Evolutionary conservation across 805 yeast species (phyloP), one percentile per base, ranked within the genome.

Genomic region (Saccharomyces kudriavzevii): DNA sequence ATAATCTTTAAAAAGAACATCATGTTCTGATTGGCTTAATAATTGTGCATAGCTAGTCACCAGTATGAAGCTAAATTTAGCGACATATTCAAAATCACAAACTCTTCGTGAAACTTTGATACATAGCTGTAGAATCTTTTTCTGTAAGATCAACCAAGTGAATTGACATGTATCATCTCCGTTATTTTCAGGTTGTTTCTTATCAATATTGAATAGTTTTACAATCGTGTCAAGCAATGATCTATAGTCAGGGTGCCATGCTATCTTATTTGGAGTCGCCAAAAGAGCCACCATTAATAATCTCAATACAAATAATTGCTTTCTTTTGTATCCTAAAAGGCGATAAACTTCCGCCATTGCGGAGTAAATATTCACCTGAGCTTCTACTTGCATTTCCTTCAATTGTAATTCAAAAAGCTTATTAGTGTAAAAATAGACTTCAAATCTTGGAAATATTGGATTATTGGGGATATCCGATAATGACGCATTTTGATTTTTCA

Each of bases 261-360:
- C 20, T 31, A 60, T 28, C 17, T 57, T 51, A 17, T 52, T 56
- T 10, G 76, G 54, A 29, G 74, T 72, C 0, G 84, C 78, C 2
- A 75, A 63, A 10, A 84, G 61, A 1, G 80, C 70, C 5, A 79
- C 77, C 26, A 91, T 69, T 29, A 90, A 69, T n/a, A 82, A 79
- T 47, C 90, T 77, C 3, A 89, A 68, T 40, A 87, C 76, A 56
- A 91, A 82, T 0, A 87, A 81, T 58, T 82, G 77, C 60, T 90
- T 91, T 56, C 97, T 75, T 10, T 64, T 53, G 62, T 86, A 75
- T 0, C 83, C 82, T 48, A 89, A 72, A 29, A 77, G 79, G 2
- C 80, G 74, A 66, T 84, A 89, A 0, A 88, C 70, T 2, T 81
- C 65, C 0, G 94, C 85, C 56, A 91, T 70, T 0, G 86, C 77